Evolutionary conservation across 495 filamentous ascomycete species (phyloP), one percentile per base, ranked within the genome.

Genomic region (Hapsidospora chrysogenum): DNA sequence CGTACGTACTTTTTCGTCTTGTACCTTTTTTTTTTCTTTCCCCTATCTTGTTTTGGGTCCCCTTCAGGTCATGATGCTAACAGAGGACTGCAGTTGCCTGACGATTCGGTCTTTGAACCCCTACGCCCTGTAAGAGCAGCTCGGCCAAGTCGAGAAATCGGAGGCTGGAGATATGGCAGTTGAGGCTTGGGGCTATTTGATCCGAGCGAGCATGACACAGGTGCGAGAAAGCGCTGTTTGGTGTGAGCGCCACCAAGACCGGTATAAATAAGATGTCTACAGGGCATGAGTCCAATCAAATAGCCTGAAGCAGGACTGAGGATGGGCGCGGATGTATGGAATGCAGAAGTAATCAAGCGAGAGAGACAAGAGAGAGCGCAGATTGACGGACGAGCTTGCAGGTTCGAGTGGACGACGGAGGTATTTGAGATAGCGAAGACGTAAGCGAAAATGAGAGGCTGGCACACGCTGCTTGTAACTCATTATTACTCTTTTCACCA

Each of bases 91-190:
- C 41, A 96, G 87, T 35, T 97, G 89, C 67, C 63, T 97, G 51
- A 97, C 89, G 5, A 95, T 97, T 51, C 85, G 89, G 35, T 94
- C 89, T 18, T 67, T 97, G 44, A 97, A 97, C 64, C 89, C 89
- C 21, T 97, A 83, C 52, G 89, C 89, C 43, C 69, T 97, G 39
- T 97, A 57, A 63, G 10, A n/a, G 14, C 9, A 28, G 17, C 9
- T 11, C 17, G 9, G 4, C 33, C 11, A 19, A 6, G 17, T 15
- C 11, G 23, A 18, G 31, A n/a, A 27, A 26, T 14, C 14, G 21
- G 17, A 21, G 13, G 14, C 9, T 16, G 10, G 6, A 17, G 18
- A 22, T 2, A 20, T 16, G 13, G 16, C 9, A 15, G 19, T 25
- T n/a, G 6, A 36, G n/a, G 13, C 22, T 9, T 11, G 15, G 15